A percentile compares a stretch with the other conserved stretches of the same genome.
Conservation (phyloP, 176 grass and related monocot genomes). For the Phyllostachys edulis region DNA sequence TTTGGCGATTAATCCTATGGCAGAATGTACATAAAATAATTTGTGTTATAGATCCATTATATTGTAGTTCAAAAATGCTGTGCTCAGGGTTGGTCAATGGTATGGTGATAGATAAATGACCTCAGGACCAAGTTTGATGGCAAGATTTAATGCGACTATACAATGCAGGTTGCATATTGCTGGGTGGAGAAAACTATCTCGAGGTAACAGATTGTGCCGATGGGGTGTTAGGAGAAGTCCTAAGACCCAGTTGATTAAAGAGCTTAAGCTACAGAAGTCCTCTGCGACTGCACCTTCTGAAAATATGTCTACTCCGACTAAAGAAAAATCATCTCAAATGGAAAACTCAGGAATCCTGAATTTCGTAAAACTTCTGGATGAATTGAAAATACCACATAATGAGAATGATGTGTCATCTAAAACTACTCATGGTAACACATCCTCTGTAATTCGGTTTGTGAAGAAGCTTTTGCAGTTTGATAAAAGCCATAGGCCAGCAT, state of each 20-base stretch:
- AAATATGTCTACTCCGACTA: background rate
- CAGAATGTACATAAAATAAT: background rate
- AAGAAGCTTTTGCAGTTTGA: slow-evolving; percentile 75
- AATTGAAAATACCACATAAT: slow-evolving; percentile 43
- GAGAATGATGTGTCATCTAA: slow-evolving; percentile 12
- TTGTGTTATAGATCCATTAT: background rate
- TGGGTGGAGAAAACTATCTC: slow-evolving; percentile 47
- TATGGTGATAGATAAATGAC: background rate
- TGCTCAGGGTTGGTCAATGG: background rate
- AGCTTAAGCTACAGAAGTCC: slow-evolving; percentile 51
- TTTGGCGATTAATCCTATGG: background rate
- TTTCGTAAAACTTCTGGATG: slow-evolving; percentile 49
- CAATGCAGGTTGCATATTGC: slow-evolving; percentile 51
- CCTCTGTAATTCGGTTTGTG: slow-evolving; percentile 5
- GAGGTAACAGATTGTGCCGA: slow-evolving; percentile 19
- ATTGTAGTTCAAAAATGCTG: background rate
- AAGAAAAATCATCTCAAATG: slow-evolving; percentile 28
- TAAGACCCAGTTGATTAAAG: slow-evolving; percentile 47
- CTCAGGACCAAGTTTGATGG: background rate
- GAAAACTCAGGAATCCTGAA: slow-evolving; percentile 15
- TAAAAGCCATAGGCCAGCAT: slow-evolving; percentile 64
- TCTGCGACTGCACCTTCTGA: background rate
- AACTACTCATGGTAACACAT: background rate
- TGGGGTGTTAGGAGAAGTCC: slow-evolving; percentile 66
- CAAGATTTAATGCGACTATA: background rate